These are phyloP conservation scores for Ogataea henricii DNA, from an alignment of 805 yeast genomes.

Conservation along the genomic window DNA sequence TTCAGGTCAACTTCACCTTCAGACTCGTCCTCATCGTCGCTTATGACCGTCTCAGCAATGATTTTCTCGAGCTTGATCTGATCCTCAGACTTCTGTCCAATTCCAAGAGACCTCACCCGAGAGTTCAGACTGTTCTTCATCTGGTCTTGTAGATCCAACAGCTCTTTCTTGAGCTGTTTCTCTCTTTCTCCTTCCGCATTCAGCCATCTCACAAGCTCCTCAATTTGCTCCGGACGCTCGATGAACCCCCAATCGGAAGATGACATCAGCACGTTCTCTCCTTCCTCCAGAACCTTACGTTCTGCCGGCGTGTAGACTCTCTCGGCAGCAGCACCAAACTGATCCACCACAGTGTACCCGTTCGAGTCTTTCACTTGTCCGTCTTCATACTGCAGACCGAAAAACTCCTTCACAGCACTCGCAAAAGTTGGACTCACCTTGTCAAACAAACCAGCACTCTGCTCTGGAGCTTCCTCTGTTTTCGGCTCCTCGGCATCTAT, in stretches of 20 bases:
- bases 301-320: conserved; percentile 41
- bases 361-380: conserved; percentile 25
- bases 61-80: conserved; percentile 44
- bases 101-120: conserved; percentile 54
- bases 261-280: conserved; percentile 53
- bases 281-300: conserved; percentile 69
- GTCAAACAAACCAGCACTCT: background rate
- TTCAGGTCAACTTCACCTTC: conserved; percentile 25
- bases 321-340: conserved; percentile 38
- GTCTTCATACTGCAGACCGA: conserved; percentile 35
- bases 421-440: conserved; percentile 13
- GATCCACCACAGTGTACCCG: conserved; percentile 35
- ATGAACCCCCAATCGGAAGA: conserved; percentile 69
- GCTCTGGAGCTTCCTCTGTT: background rate
- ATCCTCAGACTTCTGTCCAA: conserved; percentile 45
- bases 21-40: conserved; percentile 35
- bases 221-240: conserved; percentile 62
- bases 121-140: conserved; percentile 57
- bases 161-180: conserved; percentile 61
- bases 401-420: conserved; percentile 33
- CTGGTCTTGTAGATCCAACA: conserved; percentile 52
- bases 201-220: conserved; percentile 61
- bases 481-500: conserved; percentile 4
- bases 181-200: conserved; percentile 79
- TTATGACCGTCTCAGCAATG: conserved; percentile 40